These are phyloP conservation scores for Umbelopsis isabellina DNA, from an alignment of 192 early-diverging fungal species.

Conservation along the genomic window DNA sequence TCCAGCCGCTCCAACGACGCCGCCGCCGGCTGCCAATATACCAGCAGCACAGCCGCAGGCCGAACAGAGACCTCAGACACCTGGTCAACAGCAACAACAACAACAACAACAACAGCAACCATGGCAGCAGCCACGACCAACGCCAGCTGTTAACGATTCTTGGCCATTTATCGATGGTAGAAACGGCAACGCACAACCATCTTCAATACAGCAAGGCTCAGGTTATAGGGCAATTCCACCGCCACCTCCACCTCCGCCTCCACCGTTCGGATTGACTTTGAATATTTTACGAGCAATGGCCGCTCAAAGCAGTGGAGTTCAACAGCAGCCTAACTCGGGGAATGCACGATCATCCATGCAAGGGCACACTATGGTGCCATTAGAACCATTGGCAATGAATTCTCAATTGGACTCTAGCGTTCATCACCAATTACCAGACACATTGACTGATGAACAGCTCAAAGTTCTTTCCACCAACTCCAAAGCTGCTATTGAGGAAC, in stretches of 20 bases:
- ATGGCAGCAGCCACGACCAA: neutral
- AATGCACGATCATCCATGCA: neutral
- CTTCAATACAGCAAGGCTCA: slow-evolving; percentile 6
- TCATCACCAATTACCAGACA: neutral
- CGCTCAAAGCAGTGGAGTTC: neutral
- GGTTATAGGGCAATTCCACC: slow-evolving; percentile 5
- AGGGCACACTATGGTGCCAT: neutral
- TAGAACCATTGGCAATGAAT: slow-evolving; percentile 35
- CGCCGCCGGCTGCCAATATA: neutral
- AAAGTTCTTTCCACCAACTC: slow-evolving; percentile 55
- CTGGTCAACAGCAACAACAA: slow-evolving; percentile 15
- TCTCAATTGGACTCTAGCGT: slow-evolving; percentile 13
- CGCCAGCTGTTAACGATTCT: neutral
- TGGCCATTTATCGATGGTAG: slow-evolving; percentile 13
- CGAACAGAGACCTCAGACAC: slow-evolving; percentile 23
- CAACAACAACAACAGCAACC: slow-evolving; percentile 21
- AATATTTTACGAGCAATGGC: neutral
- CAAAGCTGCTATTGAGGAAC: slow-evolving; percentile 63
- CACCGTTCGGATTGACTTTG: neutral
- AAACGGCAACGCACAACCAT: neutral
- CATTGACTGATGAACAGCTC: slow-evolving; percentile 59
- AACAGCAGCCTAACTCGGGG: neutral
- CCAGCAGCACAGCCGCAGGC: neutral
- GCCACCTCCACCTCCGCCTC: slow-evolving; percentile 7
- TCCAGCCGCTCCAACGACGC: neutral